Conservation (phyloP, 2,329 filamentous ascomycete species). For the Aspergillus arachidicola region DNA sequence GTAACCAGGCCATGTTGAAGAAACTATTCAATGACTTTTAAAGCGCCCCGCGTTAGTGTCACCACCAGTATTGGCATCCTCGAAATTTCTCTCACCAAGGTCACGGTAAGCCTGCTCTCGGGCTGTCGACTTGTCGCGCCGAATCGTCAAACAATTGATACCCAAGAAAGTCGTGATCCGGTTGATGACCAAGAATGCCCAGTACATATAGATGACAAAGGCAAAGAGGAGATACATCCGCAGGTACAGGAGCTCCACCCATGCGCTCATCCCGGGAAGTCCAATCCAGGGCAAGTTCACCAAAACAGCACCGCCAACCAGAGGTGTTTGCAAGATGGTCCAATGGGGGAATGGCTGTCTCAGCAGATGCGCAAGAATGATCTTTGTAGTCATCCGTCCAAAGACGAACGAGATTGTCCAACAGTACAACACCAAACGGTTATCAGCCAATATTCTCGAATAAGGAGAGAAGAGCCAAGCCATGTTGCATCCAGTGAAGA, state of each 20-base stretch:
- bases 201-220: slow-evolving; percentile 82
- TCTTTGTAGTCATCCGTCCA: slow-evolving; percentile 97
- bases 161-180: slow-evolving; percentile 90
- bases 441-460: slow-evolving; percentile 77
- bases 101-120: slow-evolving; percentile 40
- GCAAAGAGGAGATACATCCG: slow-evolving; percentile 83
- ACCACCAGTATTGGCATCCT: slow-evolving; percentile 10
- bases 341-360: slow-evolving; percentile 94
- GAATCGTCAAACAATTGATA: slow-evolving; percentile 92
- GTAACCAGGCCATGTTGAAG: not conserved
- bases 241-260: slow-evolving; percentile 77
- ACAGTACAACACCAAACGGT: slow-evolving; percentile 90
- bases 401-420: slow-evolving; percentile 96
- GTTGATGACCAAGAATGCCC: slow-evolving; percentile 87
- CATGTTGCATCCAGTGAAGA: slow-evolving; percentile 74
- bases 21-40: slow-evolving; percentile 23
- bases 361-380: slow-evolving; percentile 93
- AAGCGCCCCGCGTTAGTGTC: slow-evolving; percentile 20
- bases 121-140: slow-evolving; percentile 36
- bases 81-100: slow-evolving; percentile 30
- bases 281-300: slow-evolving; percentile 81
- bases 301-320: slow-evolving; percentile 81
- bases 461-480: slow-evolving; percentile 90
- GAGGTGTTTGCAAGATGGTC: slow-evolving; percentile 86
- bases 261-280: slow-evolving; percentile 65